These are phyloP conservation scores for Anethum foeniculum DNA, from an alignment of 140 eudicot species.

Conservation along the genomic window DNA sequence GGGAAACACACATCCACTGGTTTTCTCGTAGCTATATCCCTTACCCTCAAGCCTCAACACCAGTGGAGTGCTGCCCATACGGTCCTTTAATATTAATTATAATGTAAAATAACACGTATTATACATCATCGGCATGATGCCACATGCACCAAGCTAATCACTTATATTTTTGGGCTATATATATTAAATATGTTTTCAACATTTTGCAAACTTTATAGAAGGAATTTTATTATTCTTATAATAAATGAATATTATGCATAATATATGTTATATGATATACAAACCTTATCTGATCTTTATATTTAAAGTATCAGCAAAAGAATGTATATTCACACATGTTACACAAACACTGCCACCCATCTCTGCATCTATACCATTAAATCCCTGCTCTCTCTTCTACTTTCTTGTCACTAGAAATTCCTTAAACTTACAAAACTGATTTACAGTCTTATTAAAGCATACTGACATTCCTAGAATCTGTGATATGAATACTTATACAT, in stretches of 20 bases:
- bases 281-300: constrained; percentile 9
- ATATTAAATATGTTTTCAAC: background rate
- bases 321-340: background rate
- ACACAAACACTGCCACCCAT: constrained; percentile 1
- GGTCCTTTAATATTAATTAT: background rate
- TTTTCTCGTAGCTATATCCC: background rate
- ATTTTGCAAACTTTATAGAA: background rate
- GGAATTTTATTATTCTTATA: background rate
- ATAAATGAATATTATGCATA: background rate
- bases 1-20: background rate
- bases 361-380: constrained; percentile 11
- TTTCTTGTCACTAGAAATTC: constrained; percentile 1
- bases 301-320: constrained; percentile 3
- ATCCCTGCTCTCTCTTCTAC: constrained; percentile 5
- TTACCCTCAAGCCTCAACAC: background rate
- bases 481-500: background rate
- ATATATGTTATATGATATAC: background rate
- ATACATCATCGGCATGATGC: background rate
- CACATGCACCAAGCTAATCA: background rate
- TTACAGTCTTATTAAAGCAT: background rate
- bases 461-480: background rate
- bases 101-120: background rate
- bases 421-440: background rate
- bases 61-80: background rate
- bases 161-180: background rate